Conservation (phyloP, 1,284 basidiomycete species). For the Hymenochaete sp. region DNA sequence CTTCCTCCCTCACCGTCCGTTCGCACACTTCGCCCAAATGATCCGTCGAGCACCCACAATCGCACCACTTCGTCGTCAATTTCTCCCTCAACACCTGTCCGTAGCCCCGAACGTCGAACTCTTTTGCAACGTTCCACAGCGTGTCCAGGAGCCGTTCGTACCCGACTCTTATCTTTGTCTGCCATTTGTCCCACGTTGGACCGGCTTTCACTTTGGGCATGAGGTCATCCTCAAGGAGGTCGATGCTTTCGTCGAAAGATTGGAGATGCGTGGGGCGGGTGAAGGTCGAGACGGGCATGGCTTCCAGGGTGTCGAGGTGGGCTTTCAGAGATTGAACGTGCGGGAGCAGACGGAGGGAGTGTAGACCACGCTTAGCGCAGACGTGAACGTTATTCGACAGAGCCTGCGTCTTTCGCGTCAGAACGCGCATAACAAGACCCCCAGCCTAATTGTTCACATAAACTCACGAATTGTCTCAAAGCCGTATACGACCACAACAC, state of each 20-base stretch:
- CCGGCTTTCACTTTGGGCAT: slow-evolving; percentile 36
- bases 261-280: slow-evolving; percentile 55
- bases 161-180: slow-evolving; percentile 44
- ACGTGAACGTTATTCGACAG: slow-evolving; percentile 57
- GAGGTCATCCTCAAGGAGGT: slow-evolving; percentile 53
- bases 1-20: slow-evolving; percentile 56
- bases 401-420: slow-evolving; percentile 33
- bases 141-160: slow-evolving; percentile 54
- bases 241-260: slow-evolving; percentile 44
- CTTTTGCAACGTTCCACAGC: slow-evolving; percentile 55
- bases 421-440: no score
- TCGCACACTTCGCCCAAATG: slow-evolving; percentile 67
- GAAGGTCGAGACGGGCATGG: slow-evolving; percentile 44
- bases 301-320: slow-evolving; percentile 51
- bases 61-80: slow-evolving; percentile 62
- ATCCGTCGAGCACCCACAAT: slow-evolving; percentile 67
- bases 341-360: slow-evolving; percentile 53
- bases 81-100: slow-evolving; percentile 60
- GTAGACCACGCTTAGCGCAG: slow-evolving; percentile 52
- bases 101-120: slow-evolving; percentile 63
- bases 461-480: slow-evolving; percentile 56
- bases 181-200: slow-evolving; percentile 49
- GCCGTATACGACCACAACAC: slow-evolving; percentile 70
- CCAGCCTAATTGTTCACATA: no score
- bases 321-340: slow-evolving; percentile 47